A percentile compares a stretch with the other conserved stretches of the same genome.
phyloP scores from a whole-genome alignment of 768 basidiomycete genomes.

The Calvatia gigantea region DNA sequence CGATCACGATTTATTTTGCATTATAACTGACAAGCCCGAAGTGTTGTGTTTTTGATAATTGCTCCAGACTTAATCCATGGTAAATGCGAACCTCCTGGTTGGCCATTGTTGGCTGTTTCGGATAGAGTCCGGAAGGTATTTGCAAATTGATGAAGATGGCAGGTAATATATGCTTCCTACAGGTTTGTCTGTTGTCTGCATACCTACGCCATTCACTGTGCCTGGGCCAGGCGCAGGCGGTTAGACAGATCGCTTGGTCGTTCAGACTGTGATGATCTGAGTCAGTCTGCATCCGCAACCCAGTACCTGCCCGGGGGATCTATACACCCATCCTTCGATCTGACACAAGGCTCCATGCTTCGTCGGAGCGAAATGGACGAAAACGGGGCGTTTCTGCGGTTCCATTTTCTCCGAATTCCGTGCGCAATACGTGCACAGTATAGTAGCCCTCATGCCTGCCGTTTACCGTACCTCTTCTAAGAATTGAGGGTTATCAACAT shows the following conservation, averaged over 20 bases:
- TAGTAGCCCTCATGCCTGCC: background rate
- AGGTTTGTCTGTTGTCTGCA: background rate
- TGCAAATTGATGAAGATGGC: background rate
- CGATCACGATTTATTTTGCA: background rate
- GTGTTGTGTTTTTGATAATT: background rate
- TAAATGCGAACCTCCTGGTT: slow-evolving; percentile 1
- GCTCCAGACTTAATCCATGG: slow-evolving; percentile 5
- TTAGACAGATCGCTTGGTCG: background rate
- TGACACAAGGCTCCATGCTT: background rate
- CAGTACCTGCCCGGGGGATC: background rate
- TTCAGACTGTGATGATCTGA: background rate
- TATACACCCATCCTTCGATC: background rate
- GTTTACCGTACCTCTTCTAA: background rate
- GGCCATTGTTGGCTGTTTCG: background rate
- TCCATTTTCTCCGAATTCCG: background rate
- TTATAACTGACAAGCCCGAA: background rate
- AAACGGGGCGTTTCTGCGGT: background rate
- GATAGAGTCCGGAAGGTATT: background rate
- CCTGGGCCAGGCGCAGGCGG: background rate
- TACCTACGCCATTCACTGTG: slow-evolving; percentile 2
- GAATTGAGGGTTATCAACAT: background rate
- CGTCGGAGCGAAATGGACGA: background rate
- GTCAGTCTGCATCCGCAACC: background rate
- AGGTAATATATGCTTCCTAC: background rate
- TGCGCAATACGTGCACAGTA: background rate